Evolutionary conservation across 1,284 basidiomycete species (phyloP).

Genomic region (Mycena citricolor): DNA sequence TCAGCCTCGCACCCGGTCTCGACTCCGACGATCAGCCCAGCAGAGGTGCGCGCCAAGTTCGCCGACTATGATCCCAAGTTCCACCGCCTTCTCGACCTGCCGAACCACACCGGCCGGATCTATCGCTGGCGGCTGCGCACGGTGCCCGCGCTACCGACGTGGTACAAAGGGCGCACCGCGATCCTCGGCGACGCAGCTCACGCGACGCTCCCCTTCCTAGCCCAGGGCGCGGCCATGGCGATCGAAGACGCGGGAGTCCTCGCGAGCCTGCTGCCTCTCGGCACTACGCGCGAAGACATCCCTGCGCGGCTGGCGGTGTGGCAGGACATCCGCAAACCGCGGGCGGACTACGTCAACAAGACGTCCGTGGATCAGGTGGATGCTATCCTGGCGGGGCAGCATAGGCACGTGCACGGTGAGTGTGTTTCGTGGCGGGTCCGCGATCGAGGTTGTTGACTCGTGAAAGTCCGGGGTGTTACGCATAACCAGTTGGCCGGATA

Average conservation of each 20-base stretch:
- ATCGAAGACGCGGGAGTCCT: constrained; percentile 16
- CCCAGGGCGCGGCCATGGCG: constrained; percentile 15
- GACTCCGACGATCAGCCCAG: background rate
- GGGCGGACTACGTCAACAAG: constrained; percentile 16
- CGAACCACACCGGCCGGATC: constrained; percentile 36
- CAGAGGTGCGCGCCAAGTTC: constrained; percentile 4
- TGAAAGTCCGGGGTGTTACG: too few species aligned
- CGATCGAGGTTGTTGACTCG: too few species aligned
- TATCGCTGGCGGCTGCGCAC: constrained; percentile 46
- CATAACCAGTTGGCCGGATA: too few species aligned
- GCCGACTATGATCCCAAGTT: constrained; percentile 9
- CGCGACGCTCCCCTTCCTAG: constrained; percentile 9
- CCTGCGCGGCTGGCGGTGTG: constrained; percentile 15
- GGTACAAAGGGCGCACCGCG: constrained; percentile 8
- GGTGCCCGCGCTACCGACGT: constrained; percentile 11
- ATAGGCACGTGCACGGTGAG: too few species aligned
- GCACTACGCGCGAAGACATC: constrained; percentile 15
- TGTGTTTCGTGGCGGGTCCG: too few species aligned
- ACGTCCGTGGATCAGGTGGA: constrained; percentile 8
- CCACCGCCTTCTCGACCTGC: constrained; percentile 7
- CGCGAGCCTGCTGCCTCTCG: constrained; percentile 14
- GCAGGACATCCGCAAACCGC: constrained; percentile 18
- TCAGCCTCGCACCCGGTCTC: too few species aligned
- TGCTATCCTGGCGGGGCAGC: too few species aligned
- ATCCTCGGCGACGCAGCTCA: constrained; percentile 17